Base-by-base conservation (phyloP, 768 basidiomycete genomes). In the Candolleomyces efflorescens region DNA sequence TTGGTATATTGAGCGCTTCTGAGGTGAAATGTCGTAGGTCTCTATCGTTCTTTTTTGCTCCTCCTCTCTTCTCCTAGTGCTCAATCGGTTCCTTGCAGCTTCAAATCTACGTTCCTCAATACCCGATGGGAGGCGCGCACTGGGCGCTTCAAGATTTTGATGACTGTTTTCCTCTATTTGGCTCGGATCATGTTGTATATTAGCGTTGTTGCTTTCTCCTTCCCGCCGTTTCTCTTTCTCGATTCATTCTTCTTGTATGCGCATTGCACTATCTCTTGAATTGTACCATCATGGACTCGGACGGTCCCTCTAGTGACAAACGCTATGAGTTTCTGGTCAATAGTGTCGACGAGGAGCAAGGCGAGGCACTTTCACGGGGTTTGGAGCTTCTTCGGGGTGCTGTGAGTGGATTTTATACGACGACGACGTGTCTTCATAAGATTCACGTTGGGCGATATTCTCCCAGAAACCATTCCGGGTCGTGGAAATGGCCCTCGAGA, bases 401-500 rank as follows among this genome's bases (percentile, higher is more conserved):
- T 24, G 49, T 50, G 49, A 26, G 49, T 36, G 27, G 3, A 32
- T 17, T 26, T 26, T 9, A 17, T 27, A n/a, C 2, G 6, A 23
- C 7, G 32, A 32, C 13, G 27, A 17, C n/a, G 12, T 5, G 10
- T 27, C 10, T 50, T 5, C 7, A 4, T 27, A 10, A 17, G 32
- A 23, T 27, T 50, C 32, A 50, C 52, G 37, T 11, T 53, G 32
- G 37, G 44, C 41, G 53, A 23, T 46, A 22, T 44, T 5, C 17
- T 18, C 18, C 27, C 38, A 82, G 80, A 77, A 78, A 58, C 78
- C 80, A 6, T 72, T 79, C 47, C 73, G 74, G 48, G 71, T 74
- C 36, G 80, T 77, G 2, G 82, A 84, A 60, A 74, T 82, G 66
- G 78, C 82, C 11, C 69, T 86, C 24, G 80, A 83, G 57, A 71